A percentile compares a stretch with the other conserved stretches of the same genome.
These are phyloP conservation scores for Xylaria sp. DNA, from an alignment of 2,329 filamentous ascomycete species.

Conservation along the genomic window DNA sequence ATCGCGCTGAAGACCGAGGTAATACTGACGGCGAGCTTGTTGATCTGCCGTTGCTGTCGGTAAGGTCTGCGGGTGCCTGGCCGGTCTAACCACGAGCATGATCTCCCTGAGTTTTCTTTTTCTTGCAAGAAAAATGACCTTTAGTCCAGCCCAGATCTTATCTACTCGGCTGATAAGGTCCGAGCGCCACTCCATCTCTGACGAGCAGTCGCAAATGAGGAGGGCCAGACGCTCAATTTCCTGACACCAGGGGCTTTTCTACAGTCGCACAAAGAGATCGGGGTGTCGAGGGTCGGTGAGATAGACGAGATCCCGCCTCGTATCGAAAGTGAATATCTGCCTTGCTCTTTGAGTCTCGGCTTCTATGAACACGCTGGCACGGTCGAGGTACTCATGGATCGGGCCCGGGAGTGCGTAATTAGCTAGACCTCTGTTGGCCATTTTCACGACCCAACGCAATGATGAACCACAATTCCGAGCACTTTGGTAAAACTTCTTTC, in stretches of 20 bases:
- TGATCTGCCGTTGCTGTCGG: neutral
- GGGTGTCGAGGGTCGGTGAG: neutral
- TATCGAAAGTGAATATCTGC: constrained; percentile 5
- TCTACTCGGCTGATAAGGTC: neutral
- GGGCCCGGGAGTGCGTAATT: neutral
- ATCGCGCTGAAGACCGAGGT: neutral
- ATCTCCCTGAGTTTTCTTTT: constrained; percentile 6
- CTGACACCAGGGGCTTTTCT: constrained; percentile 4
- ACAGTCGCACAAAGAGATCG: constrained; percentile 14
- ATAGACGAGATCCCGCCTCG: constrained; percentile 22
- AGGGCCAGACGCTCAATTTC: constrained; percentile 15
- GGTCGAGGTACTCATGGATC: neutral
- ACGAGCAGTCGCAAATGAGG: constrained; percentile 14
- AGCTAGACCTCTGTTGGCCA: neutral
- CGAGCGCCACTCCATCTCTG: neutral
- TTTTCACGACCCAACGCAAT: no score
- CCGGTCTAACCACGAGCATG: constrained; percentile 10
- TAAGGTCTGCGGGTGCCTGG: no score
- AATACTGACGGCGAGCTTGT: no score
- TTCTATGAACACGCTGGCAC: neutral
- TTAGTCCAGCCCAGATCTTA: neutral
- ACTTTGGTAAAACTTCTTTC: neutral
- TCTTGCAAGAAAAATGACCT: neutral
- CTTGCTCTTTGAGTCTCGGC: neutral
- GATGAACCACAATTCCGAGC: no score